These are phyloP conservation scores for Talaromyces proteolyticus DNA, from an alignment of 495 filamentous ascomycete genomes.

Conservation along the genomic window DNA sequence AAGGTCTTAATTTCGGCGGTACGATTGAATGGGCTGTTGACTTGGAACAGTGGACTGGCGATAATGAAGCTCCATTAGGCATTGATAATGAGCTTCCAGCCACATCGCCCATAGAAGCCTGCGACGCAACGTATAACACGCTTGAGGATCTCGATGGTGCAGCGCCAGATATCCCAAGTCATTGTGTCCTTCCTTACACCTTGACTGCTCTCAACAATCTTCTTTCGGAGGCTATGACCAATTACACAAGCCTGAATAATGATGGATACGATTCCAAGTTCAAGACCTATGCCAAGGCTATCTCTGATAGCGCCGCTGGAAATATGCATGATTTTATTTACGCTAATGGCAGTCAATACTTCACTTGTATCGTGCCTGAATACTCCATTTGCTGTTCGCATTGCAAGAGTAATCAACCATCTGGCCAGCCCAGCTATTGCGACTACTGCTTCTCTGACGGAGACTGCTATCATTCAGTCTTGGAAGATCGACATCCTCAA, in stretches of 20 bases:
- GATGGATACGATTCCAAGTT: neutral
- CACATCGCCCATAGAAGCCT: neutral
- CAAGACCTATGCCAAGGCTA: neutral
- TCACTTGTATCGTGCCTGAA: neutral
- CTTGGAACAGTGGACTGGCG: slow-evolving; percentile 8
- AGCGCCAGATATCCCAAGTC: neutral
- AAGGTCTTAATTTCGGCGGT: slow-evolving; percentile 13
- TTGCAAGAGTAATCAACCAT: neutral
- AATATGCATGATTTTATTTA: neutral
- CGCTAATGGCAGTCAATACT: neutral
- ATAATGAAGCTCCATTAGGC: too few species aligned
- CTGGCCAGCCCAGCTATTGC: neutral
- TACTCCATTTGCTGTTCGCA: neutral
- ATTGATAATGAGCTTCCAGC: too few species aligned
- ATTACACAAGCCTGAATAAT: neutral
- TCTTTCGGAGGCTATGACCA: too few species aligned
- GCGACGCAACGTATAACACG: neutral
- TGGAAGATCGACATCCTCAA: neutral
- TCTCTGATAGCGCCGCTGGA: neutral
- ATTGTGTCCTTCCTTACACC: neutral
- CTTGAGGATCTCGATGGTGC: neutral
- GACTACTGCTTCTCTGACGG: neutral
- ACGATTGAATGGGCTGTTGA: slow-evolving; percentile 22
- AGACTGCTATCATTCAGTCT: too few species aligned
- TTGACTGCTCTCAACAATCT: neutral